Evolutionary conservation across 306 rosid genomes (phyloP).

Genomic region (Trifolium subterraneum): DNA sequence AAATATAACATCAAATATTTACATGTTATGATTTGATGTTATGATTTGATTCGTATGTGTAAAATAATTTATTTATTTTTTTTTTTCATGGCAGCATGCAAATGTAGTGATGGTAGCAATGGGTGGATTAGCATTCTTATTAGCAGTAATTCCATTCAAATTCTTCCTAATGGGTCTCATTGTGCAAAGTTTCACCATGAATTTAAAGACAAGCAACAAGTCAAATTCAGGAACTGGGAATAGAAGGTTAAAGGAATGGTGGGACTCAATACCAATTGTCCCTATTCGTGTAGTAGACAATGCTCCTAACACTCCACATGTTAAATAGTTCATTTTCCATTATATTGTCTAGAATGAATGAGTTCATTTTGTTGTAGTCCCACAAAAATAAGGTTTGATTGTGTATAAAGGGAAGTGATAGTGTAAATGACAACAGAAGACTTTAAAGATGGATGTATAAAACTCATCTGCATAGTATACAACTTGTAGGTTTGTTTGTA

Average conservation of each 20-base stretch:
- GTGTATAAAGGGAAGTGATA: slow-evolving; percentile 7
- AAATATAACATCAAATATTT: no score
- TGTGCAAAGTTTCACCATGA: slow-evolving; percentile 55
- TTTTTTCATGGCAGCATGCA: slow-evolving; percentile 72
- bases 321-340: slow-evolving; percentile 29
- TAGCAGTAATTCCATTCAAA: slow-evolving; percentile 73
- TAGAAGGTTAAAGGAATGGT: slow-evolving; percentile 87
- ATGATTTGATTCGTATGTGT: no score
- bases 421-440: slow-evolving; percentile 19
- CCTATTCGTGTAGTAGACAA: slow-evolving; percentile 66
- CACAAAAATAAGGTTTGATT: not conserved
- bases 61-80: no score
- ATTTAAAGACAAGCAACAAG: slow-evolving; percentile 48
- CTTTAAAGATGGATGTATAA: slow-evolving; percentile 22
- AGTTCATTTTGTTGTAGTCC: not conserved
- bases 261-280: slow-evolving; percentile 90
- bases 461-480: not conserved
- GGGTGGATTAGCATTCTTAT: slow-evolving; percentile 54
- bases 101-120: slow-evolving; percentile 64
- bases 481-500: not conserved
- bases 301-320: slow-evolving; percentile 18
- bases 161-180: slow-evolving; percentile 60
- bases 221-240: slow-evolving; percentile 50
- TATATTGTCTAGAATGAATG: not conserved
- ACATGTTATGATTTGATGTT: no score